Base-by-base conservation (phyloP, 179 eudicot species). In the Gypsophila paniculata region DNA sequence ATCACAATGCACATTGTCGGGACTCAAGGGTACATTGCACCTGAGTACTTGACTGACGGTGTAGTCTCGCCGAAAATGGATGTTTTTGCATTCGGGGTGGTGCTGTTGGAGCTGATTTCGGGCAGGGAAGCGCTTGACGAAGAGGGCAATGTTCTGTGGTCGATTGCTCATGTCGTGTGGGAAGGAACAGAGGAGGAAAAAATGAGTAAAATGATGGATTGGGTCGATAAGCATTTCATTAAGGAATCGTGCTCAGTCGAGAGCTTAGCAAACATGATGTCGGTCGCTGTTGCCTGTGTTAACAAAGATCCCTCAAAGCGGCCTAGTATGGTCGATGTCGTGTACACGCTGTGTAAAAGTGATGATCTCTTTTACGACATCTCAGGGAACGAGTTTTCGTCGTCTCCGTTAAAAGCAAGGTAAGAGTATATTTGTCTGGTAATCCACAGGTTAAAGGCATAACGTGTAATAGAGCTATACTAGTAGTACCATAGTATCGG, bases 1-100 rank as follows among this genome's bases (percentile, higher is more conserved):
- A 93, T 91, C 34, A 91, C 98, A 5, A 86, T 83, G 88, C 95
- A 93, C 82, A 88, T 93, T 59, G 97, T 93, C 1, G 98, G 97
- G 12, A 91, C 98, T 3, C 96, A 93, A 60, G 98, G 98, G 17
- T 93, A 91, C 83, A 87, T 93, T 42, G 91, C 98, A 13, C 98
- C 98, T 0, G 98, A 93, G 60, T 91, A 93, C 58, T 53, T 93
- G 49, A 48, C 88, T 0, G 95, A 93, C 46, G 98, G 98, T 7
- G 80, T 91, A 1, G 97, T 93, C 46, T 87, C 98, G 0, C 89
- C 93, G 0, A 93, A 85, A 64, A 88, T 86, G 86, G 98, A 93
- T 22, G 88, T 91, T 22, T 93, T 87, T 70, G 82, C 98, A 0
- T 93, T 87, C 5, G 98, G 98, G 26, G 96, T 93, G 11, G 90